Percentiles rank a stretch among this genome's conserved stretches.
Evolutionary conservation across 1,139 yeast species (phyloP).

Genomic region (Protomyces pachydermus): DNA sequence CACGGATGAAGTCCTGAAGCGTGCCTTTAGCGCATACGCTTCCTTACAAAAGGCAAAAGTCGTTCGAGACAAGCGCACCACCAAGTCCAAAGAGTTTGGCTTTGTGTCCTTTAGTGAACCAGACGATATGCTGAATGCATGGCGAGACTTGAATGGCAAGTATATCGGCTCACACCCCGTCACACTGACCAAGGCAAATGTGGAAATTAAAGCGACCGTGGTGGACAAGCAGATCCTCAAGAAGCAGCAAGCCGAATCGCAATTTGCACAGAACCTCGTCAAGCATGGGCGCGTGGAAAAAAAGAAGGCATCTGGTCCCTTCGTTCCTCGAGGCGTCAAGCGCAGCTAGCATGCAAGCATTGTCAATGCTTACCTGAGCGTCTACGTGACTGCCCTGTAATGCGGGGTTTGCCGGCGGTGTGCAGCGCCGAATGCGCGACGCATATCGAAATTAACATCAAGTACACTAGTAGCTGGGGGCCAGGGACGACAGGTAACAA

Average conservation of each 20-base stretch:
- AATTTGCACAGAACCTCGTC: constrained; percentile 15
- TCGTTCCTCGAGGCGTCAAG: constrained; percentile 13
- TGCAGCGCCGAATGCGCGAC: no score
- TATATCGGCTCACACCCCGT: constrained; percentile 72
- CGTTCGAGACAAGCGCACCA: constrained; percentile 47
- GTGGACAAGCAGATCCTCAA: constrained; percentile 20
- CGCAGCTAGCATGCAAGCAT: neutral
- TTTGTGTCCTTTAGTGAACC: constrained; percentile 71
- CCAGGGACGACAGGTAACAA: neutral
- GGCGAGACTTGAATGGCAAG: constrained; percentile 67
- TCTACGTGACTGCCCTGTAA: neutral
- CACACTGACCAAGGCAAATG: constrained; percentile 56
- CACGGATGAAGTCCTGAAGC: constrained; percentile 50
- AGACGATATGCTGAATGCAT: constrained; percentile 61
- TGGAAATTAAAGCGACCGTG: constrained; percentile 26
- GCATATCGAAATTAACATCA: no score
- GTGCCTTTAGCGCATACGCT: constrained; percentile 51
- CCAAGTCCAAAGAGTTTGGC: constrained; percentile 69
- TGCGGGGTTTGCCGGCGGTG: neutral
- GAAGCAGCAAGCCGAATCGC: constrained; percentile 23
- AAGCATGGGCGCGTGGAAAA: constrained; percentile 12
- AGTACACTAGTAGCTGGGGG: no score
- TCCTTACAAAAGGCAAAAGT: constrained; percentile 55
- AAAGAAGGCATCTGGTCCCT: constrained; percentile 3
- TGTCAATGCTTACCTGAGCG: no score